Base-by-base conservation (phyloP, 169 alveolate genomes). In the Plasmodium adleri region DNA sequence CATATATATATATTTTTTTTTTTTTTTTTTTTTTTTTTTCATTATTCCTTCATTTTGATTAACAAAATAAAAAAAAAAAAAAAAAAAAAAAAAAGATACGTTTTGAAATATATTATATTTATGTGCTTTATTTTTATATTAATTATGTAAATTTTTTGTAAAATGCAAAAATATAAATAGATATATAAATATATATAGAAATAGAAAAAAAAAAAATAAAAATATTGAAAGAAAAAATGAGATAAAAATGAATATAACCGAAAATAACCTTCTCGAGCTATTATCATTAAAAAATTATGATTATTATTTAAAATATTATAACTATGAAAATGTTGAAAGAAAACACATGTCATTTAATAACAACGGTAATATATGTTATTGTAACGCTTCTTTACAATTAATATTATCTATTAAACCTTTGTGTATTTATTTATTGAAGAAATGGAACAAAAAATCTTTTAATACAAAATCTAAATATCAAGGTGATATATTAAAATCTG, bases 371-470 rank as follows among this genome's bases (percentile, higher is more conserved):
- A 72, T 80, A 60, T 80, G 90, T 60, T 80, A 80, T 58, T 83
- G 91, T 67, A 83, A 83, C 50, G 91, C 91, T 2, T 83, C 91
- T 4, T 54, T 83, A 58, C 91, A 83, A 45, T 26, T 83, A 50
- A 10, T 83, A 13, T 63, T 83, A 17, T 83, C 91, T n/a, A 83
- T 83, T 3, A 83, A 83, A 43, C 91, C 91, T 12, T 32, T 83
- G 9, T 83, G 91, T 39, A 83, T 83, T 5, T 83, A 83, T 72
- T 26, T 83, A 47, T 49, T 83, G 59, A 83, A 62, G 59, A 83
- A 83, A 5, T 67, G 26, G 20, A 60, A 83, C 1, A 68, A 83
- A 56, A 52, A 67, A 13, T 83, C 56, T 59, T 50, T 12, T 4
- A 68, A 28, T 20, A 68, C 91, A 15, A 68, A 83, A 15, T 83